Base-by-base conservation (phyloP, 176 grass and related monocot genomes). In the Pharus latifolius region DNA sequence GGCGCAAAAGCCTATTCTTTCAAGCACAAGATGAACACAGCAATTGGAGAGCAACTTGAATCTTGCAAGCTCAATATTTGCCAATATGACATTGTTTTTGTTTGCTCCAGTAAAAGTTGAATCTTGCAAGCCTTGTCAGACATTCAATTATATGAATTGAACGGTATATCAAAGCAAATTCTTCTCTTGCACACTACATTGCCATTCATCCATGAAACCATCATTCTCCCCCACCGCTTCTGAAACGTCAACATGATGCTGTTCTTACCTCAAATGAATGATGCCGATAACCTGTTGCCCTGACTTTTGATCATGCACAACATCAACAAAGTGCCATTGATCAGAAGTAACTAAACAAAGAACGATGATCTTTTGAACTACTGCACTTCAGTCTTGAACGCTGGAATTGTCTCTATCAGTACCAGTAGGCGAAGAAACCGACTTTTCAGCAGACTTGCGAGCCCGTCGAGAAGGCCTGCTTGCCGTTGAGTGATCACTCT, bases 401-500 rank as follows among this genome's bases (percentile, higher is more conserved):
- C 53, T 56, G 15, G 20, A 25, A 51, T 71, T 42, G 20, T 69
- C 65, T 69, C 28, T 70, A 38, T 16, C 49, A 38, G 13, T 40
- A 28, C 14, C n/a, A 16, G 22, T 54, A 42, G 67, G 18, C 42
- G 14, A 12, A 26, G 34, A 56, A 41, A 71, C 27, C 33, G 16
- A 43, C 16, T 56, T 30, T 44, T 62, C 61, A 11, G 58, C 59
- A 9, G 60, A 73, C 55, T 54, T 75, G 41, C 64, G 55, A 42
- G 30, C 54, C 18, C 33, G 59, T 48, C 73, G 55, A 25, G 70
- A 64, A 32, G 66, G 42, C 38, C 63, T 74, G 56, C 59, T 70
- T 45, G 20, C 18, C 48, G 28, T 30, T 12, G 50, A 70, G 46
- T 20, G 17, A 15, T 55, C 65, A 33, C 70, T 69, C 52, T 63